Evolutionary conservation across 352 stramenopile genomes (phyloP).

Genomic region (Phytophthora colocasiae): DNA sequence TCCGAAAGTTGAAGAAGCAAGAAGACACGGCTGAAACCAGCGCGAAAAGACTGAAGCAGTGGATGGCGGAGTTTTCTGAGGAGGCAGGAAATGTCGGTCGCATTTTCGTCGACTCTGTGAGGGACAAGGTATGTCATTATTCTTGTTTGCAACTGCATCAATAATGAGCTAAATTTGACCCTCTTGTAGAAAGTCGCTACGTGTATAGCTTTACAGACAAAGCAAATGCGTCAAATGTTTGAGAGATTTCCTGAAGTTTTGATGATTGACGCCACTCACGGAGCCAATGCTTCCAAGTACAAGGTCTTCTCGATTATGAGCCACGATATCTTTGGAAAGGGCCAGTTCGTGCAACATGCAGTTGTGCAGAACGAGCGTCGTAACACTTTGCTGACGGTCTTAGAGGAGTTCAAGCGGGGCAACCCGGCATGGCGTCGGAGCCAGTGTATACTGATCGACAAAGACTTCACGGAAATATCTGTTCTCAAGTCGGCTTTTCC

Average conservation of each 20-base stretch:
- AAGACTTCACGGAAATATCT: conserved; percentile 24
- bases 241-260: conserved; percentile 24
- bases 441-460: conserved; percentile 27
- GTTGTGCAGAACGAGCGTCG: conserved; percentile 27
- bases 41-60: conserved; percentile 8
- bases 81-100: conserved; percentile 19
- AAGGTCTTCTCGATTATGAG: conserved; percentile 34
- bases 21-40: no score
- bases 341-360: conserved; percentile 35
- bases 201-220: conserved; percentile 30
- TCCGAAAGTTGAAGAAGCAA: no score
- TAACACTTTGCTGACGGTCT: conserved; percentile 6
- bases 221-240: no score
- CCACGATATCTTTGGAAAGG: conserved; percentile 23
- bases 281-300: conserved; percentile 30
- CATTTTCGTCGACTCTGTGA: conserved; percentile 22
- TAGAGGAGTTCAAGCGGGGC: conserved; percentile 27
- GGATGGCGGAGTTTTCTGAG: conserved; percentile 23
- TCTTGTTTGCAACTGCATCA: no score
- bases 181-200: conserved; percentile 24
- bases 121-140: neutral
- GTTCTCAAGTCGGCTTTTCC: conserved; percentile 22
- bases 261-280: conserved; percentile 32
- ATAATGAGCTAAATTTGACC: no score
- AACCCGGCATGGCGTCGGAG: conserved; percentile 34